phyloP scores from a whole-genome alignment of 2,329 filamentous ascomycete species.

The Piedraia hortae region DNA sequence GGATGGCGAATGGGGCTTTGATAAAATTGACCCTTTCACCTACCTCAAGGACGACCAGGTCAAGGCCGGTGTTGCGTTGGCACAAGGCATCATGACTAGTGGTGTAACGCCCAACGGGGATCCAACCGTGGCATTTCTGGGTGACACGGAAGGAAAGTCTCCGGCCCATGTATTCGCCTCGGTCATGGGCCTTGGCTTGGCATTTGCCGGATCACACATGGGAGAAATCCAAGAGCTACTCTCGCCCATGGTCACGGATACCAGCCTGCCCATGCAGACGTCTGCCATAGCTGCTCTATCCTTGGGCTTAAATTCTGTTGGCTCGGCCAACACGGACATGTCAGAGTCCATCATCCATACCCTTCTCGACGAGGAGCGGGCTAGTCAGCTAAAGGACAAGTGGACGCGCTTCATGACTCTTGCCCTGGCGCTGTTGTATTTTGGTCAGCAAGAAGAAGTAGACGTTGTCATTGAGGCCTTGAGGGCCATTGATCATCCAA shows the following conservation, averaged over 20 bases:
- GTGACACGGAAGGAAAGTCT: conserved; percentile 55
- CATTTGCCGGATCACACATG: conserved; percentile 85
- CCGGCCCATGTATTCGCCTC: conserved; percentile 52
- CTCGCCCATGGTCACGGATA: conserved; percentile 65
- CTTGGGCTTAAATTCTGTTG: conserved; percentile 73
- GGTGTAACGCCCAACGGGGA: conserved; percentile 76
- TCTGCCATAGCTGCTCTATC: conserved; percentile 88
- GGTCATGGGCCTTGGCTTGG: conserved; percentile 86
- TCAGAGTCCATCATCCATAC: conserved; percentile 81
- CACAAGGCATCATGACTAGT: conserved; percentile 85
- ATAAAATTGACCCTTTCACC: conserved; percentile 85
- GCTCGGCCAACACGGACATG: conserved; percentile 71
- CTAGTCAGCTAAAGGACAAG: conserved; percentile 80
- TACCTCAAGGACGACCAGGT: conserved; percentile 62
- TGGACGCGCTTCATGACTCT: conserved; percentile 95
- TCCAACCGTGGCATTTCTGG: conserved; percentile 63
- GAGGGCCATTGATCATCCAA: conserved; percentile 88
- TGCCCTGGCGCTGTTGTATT: conserved; percentile 77
- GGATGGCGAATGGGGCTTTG: conserved; percentile 76
- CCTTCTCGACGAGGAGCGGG: conserved; percentile 75
- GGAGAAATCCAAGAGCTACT: conserved; percentile 65
- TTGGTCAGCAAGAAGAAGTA: conserved; percentile 93
- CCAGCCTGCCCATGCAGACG: conserved; percentile 70
- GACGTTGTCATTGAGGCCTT: conserved; percentile 90
- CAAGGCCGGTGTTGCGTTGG: conserved; percentile 71